Conservation (phyloP, 257 asterid genomes). For the Coffea canephora region DNA sequence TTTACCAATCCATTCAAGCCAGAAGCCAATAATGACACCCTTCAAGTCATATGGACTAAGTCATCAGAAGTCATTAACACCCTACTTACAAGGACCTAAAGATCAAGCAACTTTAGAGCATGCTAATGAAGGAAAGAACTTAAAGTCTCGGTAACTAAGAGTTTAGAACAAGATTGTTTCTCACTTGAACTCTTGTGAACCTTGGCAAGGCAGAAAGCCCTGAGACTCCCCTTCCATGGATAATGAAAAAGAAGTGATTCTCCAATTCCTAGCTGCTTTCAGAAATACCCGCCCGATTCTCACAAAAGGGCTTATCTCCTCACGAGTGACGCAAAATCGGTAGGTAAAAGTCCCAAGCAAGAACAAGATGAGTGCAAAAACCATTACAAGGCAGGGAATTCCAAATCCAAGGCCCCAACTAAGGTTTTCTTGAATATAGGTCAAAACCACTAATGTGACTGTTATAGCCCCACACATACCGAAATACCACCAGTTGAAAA, state of each 20-base stretch:
- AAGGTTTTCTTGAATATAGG: slow-evolving; percentile 32
- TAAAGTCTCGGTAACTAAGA: neutral
- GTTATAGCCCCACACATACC: slow-evolving; percentile 23
- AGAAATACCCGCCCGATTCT: slow-evolving; percentile 23
- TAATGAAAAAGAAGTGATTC: neutral
- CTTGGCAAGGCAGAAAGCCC: slow-evolving; percentile 9
- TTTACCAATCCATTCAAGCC: neutral
- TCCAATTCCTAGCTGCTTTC: slow-evolving; percentile 24
- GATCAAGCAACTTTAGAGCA: neutral
- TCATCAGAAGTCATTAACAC: neutral
- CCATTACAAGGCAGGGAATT: slow-evolving; percentile 38
- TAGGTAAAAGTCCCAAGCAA: slow-evolving; percentile 38
- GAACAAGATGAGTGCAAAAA: slow-evolving; percentile 28
- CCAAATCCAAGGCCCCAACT: slow-evolving; percentile 33
- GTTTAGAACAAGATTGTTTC: neutral
- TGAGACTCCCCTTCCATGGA: slow-evolving; percentile 15
- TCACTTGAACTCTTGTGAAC: slow-evolving; percentile 30
- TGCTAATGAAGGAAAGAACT: no score
- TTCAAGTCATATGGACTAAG: no score
- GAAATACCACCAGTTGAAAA: slow-evolving; percentile 51
- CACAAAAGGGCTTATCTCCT: slow-evolving; percentile 13
- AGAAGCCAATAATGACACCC: neutral
- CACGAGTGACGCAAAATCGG: slow-evolving; percentile 18
- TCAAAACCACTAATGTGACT: slow-evolving; percentile 17
- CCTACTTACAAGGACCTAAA: neutral